Conservation (phyloP, 257 asterid genomes). For the Solanum chilense region DNA sequence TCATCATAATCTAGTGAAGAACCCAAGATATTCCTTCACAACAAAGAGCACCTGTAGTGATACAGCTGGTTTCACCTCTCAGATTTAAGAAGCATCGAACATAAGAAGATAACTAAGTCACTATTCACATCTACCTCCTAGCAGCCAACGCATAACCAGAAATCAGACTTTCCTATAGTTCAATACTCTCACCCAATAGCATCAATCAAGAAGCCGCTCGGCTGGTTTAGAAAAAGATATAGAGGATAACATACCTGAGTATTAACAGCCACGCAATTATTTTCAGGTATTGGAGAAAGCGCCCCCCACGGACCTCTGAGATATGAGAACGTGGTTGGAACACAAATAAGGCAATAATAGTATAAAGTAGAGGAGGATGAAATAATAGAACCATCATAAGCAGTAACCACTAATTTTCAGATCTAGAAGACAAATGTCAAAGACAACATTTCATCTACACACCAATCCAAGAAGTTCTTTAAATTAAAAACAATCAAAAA, state of each 20-base stretch:
- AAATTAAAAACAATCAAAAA: neutral
- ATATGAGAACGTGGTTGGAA: conserved; percentile 2
- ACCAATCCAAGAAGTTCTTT: neutral
- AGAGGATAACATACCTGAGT: conserved; percentile 40
- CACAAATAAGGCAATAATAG: neutral
- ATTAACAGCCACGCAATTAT: conserved; percentile 79
- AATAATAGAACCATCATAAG: neutral
- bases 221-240: neutral
- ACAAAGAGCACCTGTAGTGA: neutral
- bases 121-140: neutral
- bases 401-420: neutral
- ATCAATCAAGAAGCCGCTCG: neutral
- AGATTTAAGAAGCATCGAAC: neutral
- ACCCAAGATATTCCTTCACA: neutral
- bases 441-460: neutral
- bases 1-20: neutral
- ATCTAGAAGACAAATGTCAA: neutral
- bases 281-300: conserved; percentile 92
- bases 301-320: conserved; percentile 98
- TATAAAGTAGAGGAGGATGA: neutral
- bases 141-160: neutral
- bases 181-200: neutral
- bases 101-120: neutral
- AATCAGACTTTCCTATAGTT: neutral
- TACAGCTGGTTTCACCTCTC: neutral